These are phyloP conservation scores for Pistacia integerrima DNA, from an alignment of 345 rosid genomes.

Conservation along the genomic window DNA sequence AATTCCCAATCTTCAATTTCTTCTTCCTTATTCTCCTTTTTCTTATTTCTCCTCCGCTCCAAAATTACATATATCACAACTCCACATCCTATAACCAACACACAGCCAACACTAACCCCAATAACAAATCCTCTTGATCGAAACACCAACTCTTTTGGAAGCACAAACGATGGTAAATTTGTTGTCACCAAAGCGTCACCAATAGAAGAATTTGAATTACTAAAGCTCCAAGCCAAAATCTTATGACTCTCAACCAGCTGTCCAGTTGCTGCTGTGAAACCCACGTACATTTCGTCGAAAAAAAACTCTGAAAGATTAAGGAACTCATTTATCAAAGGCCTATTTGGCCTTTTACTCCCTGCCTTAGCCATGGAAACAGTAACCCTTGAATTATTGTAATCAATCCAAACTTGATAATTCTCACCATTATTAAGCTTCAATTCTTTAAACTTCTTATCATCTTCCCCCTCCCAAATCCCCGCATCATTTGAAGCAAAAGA, in stretches of 20 bases:
- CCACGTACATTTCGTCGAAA: conserved; percentile 26
- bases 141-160: conserved; percentile 20
- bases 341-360: conserved; percentile 38
- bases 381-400: conserved; percentile 21
- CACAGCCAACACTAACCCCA: conserved; percentile 24
- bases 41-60: conserved; percentile 15
- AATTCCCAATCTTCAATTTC: conserved; percentile 39
- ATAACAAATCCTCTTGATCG: conserved; percentile 32
- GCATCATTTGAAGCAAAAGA: conserved; percentile 31
- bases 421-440: conserved; percentile 35
- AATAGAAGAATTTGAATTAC: conserved; percentile 26
- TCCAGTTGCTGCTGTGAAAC: conserved; percentile 30
- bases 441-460: conserved; percentile 20
- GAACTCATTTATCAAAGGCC: conserved; percentile 23
- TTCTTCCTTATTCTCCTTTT: conserved; percentile 16
- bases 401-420: conserved; percentile 38
- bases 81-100: conserved; percentile 14
- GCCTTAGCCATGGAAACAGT: conserved; percentile 44
- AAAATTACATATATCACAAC: conserved; percentile 12
- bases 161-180: conserved; percentile 37
- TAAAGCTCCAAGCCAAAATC: conserved; percentile 35
- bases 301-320: conserved; percentile 26
- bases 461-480: conserved; percentile 39
- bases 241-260: conserved; percentile 32
- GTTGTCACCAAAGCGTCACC: conserved; percentile 31